Evolutionary conservation across 2,329 filamentous ascomycete genomes (phyloP), one percentile per base, ranked within the genome.

Genomic region (Monilinia vaccinii-corymbosi): DNA sequence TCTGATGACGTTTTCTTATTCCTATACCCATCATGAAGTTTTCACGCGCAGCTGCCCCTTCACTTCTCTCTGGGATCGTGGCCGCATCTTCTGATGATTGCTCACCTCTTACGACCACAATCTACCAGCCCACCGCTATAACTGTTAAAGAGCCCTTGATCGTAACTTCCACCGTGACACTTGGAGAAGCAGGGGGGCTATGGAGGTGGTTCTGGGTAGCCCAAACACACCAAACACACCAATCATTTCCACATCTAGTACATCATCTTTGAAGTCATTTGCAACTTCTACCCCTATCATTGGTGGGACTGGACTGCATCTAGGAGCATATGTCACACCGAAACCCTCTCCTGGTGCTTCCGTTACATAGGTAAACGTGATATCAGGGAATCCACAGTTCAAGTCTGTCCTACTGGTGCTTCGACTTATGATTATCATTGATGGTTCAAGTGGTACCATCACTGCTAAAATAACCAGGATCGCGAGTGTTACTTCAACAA

Each of bases 321-420:
- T 45, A 31, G 56, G 56, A 32, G 36, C n/a, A 23, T 36, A 52
- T 28, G 16, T 58, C 25, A 58, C 56, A 28, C 28, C 36, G 11
- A 23, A 44, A 25, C 36, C 56, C 10, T 51, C 34, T 4, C 34
- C 47, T 11, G 47, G 16, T 9, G 38, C 18, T n/a, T 34, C 38
- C n/a, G 46, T 58, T n/a, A 58, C 56, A 38, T 25, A 51, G 21
- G 34, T 58, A 14, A 58, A 58, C 56, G 56, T 58, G 36, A 34
- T 58, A 32, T 58, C 56, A 40, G 56, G 47, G 11, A 16, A 52
- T 58, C 56, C 14, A 62, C 45, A 10, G 58, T 60, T 1, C 51
- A 57, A 34, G 58, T 56, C n/a, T 60, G 58, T 28, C 58, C 58
- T 34, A 60, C 58, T 4, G 53, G 45, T 38, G 42, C 45, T 21